Conservation (phyloP, 1,284 basidiomycete genomes). For the Cutaneotrichosporon dermatis region DNA sequence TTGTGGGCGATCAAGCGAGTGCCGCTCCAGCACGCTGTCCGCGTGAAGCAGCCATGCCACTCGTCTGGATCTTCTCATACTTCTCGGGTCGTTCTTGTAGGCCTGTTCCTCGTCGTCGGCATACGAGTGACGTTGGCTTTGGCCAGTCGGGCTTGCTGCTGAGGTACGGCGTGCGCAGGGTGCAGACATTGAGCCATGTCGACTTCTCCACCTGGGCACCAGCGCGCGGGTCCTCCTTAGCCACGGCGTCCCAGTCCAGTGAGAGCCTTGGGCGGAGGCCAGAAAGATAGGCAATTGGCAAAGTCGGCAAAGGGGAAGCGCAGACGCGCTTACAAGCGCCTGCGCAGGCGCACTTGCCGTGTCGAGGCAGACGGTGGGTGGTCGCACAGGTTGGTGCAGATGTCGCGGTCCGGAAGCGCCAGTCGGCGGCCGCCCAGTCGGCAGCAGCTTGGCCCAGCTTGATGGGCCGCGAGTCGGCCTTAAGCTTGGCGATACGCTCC, state of each 20-base stretch:
- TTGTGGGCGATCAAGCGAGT: constrained; percentile 19
- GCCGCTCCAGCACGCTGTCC: constrained; percentile 28
- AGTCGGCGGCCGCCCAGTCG: constrained; percentile 22
- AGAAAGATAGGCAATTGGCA: constrained; percentile 28
- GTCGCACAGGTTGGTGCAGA: constrained; percentile 35
- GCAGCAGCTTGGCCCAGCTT: constrained; percentile 11
- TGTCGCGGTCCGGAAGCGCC: constrained; percentile 20
- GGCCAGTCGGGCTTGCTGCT: constrained; percentile 17
- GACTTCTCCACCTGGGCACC: constrained; percentile 20
- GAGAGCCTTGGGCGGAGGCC: constrained; percentile 13
- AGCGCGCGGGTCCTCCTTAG: constrained; percentile 16
- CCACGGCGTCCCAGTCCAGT: neutral
- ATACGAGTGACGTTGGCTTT: constrained; percentile 24
- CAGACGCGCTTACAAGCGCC: constrained; percentile 16
- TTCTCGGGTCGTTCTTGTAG: constrained; percentile 10
- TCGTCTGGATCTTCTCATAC: constrained; percentile 22
- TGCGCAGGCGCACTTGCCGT: constrained; percentile 36
- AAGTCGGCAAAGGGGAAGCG: constrained; percentile 28
- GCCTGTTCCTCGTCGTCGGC: constrained; percentile 18
- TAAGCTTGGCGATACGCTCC: constrained; percentile 15
- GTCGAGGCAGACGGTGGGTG: constrained; percentile 37
- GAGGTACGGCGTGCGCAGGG: constrained; percentile 29
- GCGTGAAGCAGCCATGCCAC: constrained; percentile 30
- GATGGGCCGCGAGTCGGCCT: constrained; percentile 5
- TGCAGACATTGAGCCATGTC: constrained; percentile 34